A percentile compares a stretch with the other conserved stretches of the same genome.
These are phyloP conservation scores for Somion occarium DNA, from an alignment of 1,284 basidiomycete genomes.

Conservation along the genomic window DNA sequence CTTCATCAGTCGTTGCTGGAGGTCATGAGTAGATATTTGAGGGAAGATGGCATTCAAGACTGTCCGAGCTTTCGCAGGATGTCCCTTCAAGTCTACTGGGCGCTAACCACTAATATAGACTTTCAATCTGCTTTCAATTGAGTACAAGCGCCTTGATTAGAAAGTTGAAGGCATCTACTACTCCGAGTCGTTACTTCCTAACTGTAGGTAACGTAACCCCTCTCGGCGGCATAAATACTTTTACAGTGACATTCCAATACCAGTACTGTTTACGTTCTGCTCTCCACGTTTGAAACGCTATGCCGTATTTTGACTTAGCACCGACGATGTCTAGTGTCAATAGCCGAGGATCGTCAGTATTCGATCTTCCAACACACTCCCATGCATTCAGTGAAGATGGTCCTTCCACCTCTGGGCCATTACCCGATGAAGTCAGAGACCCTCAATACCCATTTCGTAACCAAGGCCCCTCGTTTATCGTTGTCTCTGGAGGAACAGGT, in stretches of 20 bases:
- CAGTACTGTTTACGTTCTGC: too few relatives aligned
- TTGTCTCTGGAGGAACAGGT: slow-evolving; percentile 81
- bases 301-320: slow-evolving; percentile 20
- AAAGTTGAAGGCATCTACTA: too few relatives aligned
- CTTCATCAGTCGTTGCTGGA: background rate
- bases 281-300: too few relatives aligned
- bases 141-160: background rate
- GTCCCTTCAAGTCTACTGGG: background rate
- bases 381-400: background rate
- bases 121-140: background rate
- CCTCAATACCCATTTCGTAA: background rate
- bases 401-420: slow-evolving; percentile 6
- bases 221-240: too few relatives aligned
- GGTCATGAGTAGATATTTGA: background rate
- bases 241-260: too few relatives aligned
- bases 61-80: background rate
- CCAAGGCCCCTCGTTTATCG: slow-evolving; percentile 42
- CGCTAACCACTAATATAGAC: background rate
- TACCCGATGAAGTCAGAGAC: background rate
- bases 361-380: slow-evolving; percentile 58
- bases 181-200: too few relatives aligned
- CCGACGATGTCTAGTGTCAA: slow-evolving; percentile 23
- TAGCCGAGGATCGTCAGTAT: slow-evolving; percentile 66
- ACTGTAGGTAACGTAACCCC: too few relatives aligned
- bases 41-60: background rate